Evolutionary conservation across 345 rosid genomes (phyloP).

Genomic region (Hibiscus mutabilis): DNA sequence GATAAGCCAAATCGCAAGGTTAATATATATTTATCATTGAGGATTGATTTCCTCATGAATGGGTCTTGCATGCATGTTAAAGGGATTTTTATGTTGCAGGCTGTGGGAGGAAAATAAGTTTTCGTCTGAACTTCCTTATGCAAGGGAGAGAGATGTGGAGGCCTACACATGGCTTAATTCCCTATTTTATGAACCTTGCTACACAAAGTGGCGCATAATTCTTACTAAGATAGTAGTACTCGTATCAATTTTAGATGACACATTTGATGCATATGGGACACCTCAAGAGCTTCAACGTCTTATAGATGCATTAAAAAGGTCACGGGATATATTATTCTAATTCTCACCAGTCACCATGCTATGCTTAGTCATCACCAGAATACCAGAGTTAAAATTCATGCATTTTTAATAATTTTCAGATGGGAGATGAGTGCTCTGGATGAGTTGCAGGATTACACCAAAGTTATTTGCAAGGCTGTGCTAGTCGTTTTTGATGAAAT

Average conservation of each 20-base stretch:
- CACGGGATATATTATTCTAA: neutral
- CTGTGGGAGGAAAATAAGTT: neutral
- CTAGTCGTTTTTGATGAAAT: neutral
- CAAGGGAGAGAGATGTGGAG: slow-evolving; percentile 6
- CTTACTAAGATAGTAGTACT: neutral
- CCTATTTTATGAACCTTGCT: neutral
- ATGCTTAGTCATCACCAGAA: neutral
- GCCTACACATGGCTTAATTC: neutral
- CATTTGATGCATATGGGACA: neutral
- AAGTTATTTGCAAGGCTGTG: neutral
- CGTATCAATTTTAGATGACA: neutral
- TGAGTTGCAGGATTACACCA: neutral
- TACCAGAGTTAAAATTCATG: neutral
- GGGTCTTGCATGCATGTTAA: neutral
- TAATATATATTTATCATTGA: neutral
- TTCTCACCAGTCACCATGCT: too few relatives aligned
- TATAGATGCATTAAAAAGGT: neutral
- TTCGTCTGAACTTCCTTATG: neutral
- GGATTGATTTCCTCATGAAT: neutral
- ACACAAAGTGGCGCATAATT: neutral
- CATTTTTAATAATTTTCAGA: neutral
- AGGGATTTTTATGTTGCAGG: neutral
- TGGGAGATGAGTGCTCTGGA: neutral
- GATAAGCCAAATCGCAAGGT: neutral
- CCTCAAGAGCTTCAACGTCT: neutral